Base-by-base conservation (phyloP, 2,329 filamentous ascomycete species). In the Chrysosphaeria jannelii region DNA sequence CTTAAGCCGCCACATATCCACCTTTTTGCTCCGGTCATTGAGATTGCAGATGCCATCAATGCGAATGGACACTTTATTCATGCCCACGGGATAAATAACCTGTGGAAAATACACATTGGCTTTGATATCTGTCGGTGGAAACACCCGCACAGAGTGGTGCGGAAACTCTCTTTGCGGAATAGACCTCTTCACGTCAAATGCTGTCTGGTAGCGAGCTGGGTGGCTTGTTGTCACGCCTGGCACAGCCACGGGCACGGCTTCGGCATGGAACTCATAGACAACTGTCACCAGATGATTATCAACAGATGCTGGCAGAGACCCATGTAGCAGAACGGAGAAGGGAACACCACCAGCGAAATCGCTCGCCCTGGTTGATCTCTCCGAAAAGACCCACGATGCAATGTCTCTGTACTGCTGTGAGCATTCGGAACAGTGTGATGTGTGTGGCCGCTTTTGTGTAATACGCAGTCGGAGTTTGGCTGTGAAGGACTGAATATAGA, bases 41-140 rank as follows among this genome's bases (percentile, higher is more conserved):
- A 7, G 7, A 18, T 18, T 18, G 16, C 7, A n/a, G 25, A 91
- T 63, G n/a, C 81, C 81, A 31, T 79, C 74, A 31, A 97, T 58
- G 24, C 68, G 66, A 46, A 91, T 65, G 21, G 62, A 57, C 23
- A 91, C 57, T 8, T 55, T 69, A 46, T 88, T 81, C 35, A 61
- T 64, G 35, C 75, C 72, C 29, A 79, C 72, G 5, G 81, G 78
- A 46, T 90, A 69, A 30, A 91, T 66, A 31, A 89, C 62, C 18
- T 74, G 63, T 22, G 69, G 69, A 31, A 89, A 67, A 36, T 75
- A 66, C 30, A 85, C 70, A 37, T 66, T 68, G 28, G 76, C 72
- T 33, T 75, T 79, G 36, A 97, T 67, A 46, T 89, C 85, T 33
- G 85, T 97, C 0, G 85, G 81, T 22, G 81, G 85, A 46, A 97